A percentile compares a stretch with the other conserved stretches of the same genome.
These are phyloP conservation scores for Cokeromyces recurvatus DNA, from an alignment of 371 early-diverging fungal species.

Conservation along the genomic window DNA sequence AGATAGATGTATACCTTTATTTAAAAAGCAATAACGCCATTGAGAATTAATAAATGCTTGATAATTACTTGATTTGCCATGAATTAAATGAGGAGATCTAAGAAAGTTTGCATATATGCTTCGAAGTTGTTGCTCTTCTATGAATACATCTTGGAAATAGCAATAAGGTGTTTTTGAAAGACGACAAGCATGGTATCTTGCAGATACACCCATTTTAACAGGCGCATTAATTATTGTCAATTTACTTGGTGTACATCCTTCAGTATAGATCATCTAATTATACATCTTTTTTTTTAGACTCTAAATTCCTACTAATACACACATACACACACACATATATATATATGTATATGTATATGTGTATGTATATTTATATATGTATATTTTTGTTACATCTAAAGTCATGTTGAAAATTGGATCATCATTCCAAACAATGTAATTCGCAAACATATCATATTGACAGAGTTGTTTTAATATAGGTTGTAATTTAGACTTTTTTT, in stretches of 20 bases:
- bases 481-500: slow-evolving; percentile 29
- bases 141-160: slow-evolving; percentile 56
- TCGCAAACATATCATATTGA: slow-evolving; percentile 55
- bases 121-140: slow-evolving; percentile 34
- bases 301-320: too few relatives aligned
- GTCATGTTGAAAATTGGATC: slow-evolving; percentile 44
- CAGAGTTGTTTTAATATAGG: slow-evolving; percentile 50
- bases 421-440: slow-evolving; percentile 60
- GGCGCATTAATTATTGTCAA: slow-evolving; percentile 50
- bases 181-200: slow-evolving; percentile 59
- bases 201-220: slow-evolving; percentile 42
- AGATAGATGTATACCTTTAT: slow-evolving; percentile 42
- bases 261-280: slow-evolving; percentile 22
- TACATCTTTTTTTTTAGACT: not conserved
- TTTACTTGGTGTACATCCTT: slow-evolving; percentile 33
- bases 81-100: slow-evolving; percentile 49
- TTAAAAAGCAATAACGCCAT: slow-evolving; percentile 65
- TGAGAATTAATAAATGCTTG: slow-evolving; percentile 48
- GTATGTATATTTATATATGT: too few relatives aligned
- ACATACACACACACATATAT: too few relatives aligned
- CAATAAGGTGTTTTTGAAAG: slow-evolving; percentile 58
- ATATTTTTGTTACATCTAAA: slow-evolving; percentile 47
- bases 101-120: slow-evolving; percentile 62
- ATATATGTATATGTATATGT: too few relatives aligned
- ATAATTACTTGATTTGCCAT: slow-evolving; percentile 47